Evolutionary conservation across 441 rosid species (phyloP).

Genomic region (Capsella rubella): DNA sequence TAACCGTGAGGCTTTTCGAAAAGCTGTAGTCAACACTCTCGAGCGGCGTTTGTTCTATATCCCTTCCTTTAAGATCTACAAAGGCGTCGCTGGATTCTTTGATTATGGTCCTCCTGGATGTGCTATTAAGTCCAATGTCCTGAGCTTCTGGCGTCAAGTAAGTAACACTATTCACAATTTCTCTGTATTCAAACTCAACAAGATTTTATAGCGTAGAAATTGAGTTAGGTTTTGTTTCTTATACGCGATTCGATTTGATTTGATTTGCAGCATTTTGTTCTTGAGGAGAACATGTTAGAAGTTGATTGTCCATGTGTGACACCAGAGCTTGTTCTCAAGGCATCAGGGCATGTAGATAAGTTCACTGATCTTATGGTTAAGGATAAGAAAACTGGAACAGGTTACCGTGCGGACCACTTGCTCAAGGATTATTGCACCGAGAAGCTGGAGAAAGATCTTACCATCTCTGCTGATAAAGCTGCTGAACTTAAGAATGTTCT

Average conservation of each 20-base stretch:
- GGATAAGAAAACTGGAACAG: constrained; percentile 61
- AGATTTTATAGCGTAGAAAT: not conserved
- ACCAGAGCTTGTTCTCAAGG: constrained; percentile 60
- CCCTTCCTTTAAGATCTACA: constrained; percentile 83
- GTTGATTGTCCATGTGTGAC: constrained; percentile 66
- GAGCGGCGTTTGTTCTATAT: constrained; percentile 81
- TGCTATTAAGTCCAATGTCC: constrained; percentile 77
- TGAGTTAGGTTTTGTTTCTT: not conserved
- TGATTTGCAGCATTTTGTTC: constrained; percentile 53
- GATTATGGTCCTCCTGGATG: constrained; percentile 93
- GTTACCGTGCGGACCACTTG: constrained; percentile 67
- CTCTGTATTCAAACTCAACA: not conserved
- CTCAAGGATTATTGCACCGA: constrained; percentile 61
- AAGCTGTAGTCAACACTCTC: constrained; percentile 71
- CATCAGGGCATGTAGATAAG: constrained; percentile 67
- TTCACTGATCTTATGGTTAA: constrained; percentile 71
- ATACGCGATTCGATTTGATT: not conserved
- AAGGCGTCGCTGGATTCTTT: constrained; percentile 88
- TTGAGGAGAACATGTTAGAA: constrained; percentile 64
- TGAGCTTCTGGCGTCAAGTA: constrained; percentile 92
- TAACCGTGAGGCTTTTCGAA: constrained; percentile 80
- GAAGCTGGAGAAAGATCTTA: constrained; percentile 59
- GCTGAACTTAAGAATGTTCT: constrained; percentile 57
- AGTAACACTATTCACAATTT: not conserved
- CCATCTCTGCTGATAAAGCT: constrained; percentile 52